Evolutionary conservation across 768 basidiomycete genomes (phyloP).

Genomic region (Tulasnella sp.): DNA sequence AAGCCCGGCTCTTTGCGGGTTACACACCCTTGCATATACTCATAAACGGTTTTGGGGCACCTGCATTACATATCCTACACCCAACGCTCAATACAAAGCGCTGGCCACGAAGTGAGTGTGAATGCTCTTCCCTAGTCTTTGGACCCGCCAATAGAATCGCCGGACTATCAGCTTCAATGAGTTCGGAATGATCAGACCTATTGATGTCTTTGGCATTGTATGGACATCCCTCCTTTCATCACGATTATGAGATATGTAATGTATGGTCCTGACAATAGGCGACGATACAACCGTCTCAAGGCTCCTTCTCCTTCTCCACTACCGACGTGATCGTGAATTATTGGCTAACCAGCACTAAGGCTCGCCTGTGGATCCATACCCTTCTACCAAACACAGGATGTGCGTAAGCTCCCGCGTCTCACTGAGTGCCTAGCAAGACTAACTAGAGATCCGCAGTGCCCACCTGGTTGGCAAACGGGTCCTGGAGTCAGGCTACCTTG

Average conservation of each 20-base stretch:
- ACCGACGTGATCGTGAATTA: not conserved
- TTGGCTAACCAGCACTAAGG: not conserved
- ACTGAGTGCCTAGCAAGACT: not conserved
- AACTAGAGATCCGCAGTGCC: not conserved
- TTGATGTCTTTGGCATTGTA: not conserved
- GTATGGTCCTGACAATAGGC: no score
- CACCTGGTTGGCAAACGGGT: constrained; percentile 28
- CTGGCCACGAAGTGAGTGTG: not conserved
- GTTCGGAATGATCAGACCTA: constrained; percentile 17
- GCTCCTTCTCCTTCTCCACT: not conserved
- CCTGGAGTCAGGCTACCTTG: constrained; percentile 33
- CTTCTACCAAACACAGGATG: not conserved
- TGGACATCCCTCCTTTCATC: no score
- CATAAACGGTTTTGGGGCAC: not conserved
- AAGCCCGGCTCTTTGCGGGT: not conserved
- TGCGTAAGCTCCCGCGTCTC: not conserved
- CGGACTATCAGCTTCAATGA: not conserved
- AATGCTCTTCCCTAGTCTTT: not conserved
- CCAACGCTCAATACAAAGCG: not conserved
- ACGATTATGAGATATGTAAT: no score
- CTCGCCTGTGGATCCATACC: constrained; percentile 22
- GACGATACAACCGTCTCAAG: not conserved
- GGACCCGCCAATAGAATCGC: not conserved
- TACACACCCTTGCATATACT: not conserved
- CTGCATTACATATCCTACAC: not conserved